phyloP scores from a whole-genome alignment of 1,139 yeast species.

The Diutina sp. region DNA sequence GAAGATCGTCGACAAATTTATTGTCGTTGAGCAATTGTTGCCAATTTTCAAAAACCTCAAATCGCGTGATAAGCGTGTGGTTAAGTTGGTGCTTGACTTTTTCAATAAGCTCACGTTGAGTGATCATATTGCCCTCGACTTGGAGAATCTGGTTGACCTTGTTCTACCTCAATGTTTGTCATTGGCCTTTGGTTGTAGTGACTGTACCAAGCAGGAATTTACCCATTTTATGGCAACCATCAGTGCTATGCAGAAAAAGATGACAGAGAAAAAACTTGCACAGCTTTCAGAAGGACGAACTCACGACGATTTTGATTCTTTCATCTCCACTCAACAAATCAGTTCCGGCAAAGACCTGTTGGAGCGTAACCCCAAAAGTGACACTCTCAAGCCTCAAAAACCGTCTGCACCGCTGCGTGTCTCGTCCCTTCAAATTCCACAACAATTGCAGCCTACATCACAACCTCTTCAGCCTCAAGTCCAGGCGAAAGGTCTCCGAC shows the following conservation, averaged over 20 bases:
- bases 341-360: conserved; percentile 14
- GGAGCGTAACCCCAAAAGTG: conserved; percentile 13
- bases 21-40: conserved; percentile 62
- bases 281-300: conserved; percentile 11
- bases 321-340: conserved; percentile 21
- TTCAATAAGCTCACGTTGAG: conserved; percentile 32
- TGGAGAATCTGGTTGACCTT: conserved; percentile 24
- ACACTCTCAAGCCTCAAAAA: conserved; percentile 7
- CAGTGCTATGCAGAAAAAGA: conserved; percentile 16
- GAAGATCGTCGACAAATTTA: conserved; percentile 56
- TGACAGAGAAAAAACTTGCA: conserved; percentile 17
- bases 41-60: conserved; percentile 68
- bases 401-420: conserved; percentile 3
- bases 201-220: conserved; percentile 26
- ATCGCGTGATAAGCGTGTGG: conserved; percentile 62
- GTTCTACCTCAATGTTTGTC: conserved; percentile 25
- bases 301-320: conserved; percentile 15
- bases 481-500: conserved; percentile 9
- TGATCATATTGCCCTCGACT: conserved; percentile 22
- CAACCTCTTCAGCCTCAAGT: background rate
- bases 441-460: conserved; percentile 8
- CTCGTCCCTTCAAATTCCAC: conserved; percentile 2
- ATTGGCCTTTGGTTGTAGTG: conserved; percentile 29
- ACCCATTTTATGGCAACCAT: conserved; percentile 16
- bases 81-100: conserved; percentile 40